Evolutionary conservation across 371 early-diverging fungal genomes (phyloP).

Genomic region (Actinomucor elegans): DNA sequence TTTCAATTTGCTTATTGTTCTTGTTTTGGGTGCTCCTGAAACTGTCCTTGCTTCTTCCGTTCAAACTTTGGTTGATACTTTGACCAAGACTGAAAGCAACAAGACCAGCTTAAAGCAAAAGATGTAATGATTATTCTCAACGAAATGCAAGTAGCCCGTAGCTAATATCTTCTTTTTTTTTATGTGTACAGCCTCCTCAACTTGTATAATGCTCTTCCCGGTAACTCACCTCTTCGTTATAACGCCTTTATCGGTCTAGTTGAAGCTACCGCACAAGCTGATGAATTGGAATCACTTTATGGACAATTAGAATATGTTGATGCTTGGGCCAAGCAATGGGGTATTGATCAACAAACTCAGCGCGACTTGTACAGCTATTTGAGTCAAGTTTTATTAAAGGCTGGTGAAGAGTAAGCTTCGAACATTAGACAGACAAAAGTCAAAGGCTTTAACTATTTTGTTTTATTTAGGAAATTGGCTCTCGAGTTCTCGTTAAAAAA

Average conservation of each 20-base stretch:
- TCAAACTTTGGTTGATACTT: constrained; percentile 51
- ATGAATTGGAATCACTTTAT: constrained; percentile 70
- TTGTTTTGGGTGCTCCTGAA: constrained; percentile 40
- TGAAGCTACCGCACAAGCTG: constrained; percentile 68
- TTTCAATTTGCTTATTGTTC: constrained; percentile 72
- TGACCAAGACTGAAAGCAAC: constrained; percentile 52
- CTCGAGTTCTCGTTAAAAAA: constrained; percentile 70
- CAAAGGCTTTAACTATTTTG: neutral
- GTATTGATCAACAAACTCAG: constrained; percentile 55
- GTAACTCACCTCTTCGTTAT: constrained; percentile 66
- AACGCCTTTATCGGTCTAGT: constrained; percentile 76
- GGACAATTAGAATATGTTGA: constrained; percentile 68
- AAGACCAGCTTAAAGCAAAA: constrained; percentile 61
- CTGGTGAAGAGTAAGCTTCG: constrained; percentile 64
- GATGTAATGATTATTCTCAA: constrained; percentile 58
- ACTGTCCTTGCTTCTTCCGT: constrained; percentile 41
- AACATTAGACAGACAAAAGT: neutral
- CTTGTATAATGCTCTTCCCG: constrained; percentile 76
- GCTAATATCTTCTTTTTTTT: no score
- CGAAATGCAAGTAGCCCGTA: no score
- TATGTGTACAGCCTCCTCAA: constrained; percentile 68
- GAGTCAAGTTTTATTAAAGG: constrained; percentile 63
- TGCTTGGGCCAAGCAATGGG: constrained; percentile 78
- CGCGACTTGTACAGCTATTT: constrained; percentile 64
- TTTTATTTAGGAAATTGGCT: constrained; percentile 42